A percentile compares a stretch with the other conserved stretches of the same genome.
These are phyloP conservation scores for Conringia planisiliqua DNA, from an alignment of 345 rosid species.

Conservation along the genomic window DNA sequence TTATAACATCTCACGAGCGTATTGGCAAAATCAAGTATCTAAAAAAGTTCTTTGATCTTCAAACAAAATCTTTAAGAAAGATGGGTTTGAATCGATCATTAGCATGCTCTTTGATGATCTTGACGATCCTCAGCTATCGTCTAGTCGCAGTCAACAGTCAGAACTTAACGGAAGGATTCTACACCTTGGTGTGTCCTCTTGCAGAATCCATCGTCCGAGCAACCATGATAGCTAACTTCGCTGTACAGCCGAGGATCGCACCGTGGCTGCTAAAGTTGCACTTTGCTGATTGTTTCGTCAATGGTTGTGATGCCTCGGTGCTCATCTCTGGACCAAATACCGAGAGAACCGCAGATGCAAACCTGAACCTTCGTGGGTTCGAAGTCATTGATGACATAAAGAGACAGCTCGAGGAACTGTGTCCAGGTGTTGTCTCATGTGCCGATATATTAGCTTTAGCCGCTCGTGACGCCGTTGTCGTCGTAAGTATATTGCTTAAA, in stretches of 20 bases:
- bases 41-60: neutral
- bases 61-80: neutral
- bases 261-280: conserved; percentile 2
- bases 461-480: conserved; percentile 38
- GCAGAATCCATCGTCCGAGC: neutral
- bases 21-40: neutral
- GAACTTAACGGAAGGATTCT: neutral
- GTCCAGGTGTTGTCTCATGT: conserved; percentile 31
- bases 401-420: neutral
- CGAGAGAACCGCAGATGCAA: neutral
- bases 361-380: neutral
- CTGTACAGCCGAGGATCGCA: neutral
- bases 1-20: neutral
- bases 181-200: neutral
- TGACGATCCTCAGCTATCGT: neutral
- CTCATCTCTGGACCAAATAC: conserved; percentile 3
- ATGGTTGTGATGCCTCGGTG: conserved; percentile 5
- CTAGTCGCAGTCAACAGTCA: neutral
- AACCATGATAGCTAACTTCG: neutral
- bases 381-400: neutral
- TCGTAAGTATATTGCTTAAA: conserved; percentile 12
- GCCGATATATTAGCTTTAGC: conserved; percentile 40
- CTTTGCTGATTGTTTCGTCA: neutral
- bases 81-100: neutral
- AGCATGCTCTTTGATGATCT: neutral